These are phyloP conservation scores for Elongisporangium anandrum DNA, from an alignment of 352 stramenopile genomes.

Conservation along the genomic window DNA sequence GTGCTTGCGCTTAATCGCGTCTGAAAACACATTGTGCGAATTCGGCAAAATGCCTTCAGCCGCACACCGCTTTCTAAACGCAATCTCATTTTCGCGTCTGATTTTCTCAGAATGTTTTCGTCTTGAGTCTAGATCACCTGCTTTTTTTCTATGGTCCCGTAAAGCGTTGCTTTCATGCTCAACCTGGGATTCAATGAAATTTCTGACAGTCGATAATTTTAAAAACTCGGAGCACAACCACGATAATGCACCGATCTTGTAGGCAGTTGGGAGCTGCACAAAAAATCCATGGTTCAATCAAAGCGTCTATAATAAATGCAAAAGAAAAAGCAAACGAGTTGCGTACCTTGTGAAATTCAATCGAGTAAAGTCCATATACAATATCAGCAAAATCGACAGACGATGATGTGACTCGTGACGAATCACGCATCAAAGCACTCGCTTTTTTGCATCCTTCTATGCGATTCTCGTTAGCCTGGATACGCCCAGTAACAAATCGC, in stretches of 20 bases:
- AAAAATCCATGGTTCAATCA: too few relatives aligned
- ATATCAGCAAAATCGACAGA: conserved; percentile 50
- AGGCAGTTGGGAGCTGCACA: conserved; percentile 38
- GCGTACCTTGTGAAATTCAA: conserved; percentile 60
- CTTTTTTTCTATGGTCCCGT: conserved; percentile 43
- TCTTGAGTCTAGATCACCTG: conserved; percentile 45
- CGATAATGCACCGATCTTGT: conserved; percentile 58
- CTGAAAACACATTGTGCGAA: conserved; percentile 59
- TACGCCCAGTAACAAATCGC: conserved; percentile 55
- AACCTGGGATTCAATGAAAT: conserved; percentile 22
- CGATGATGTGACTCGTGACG: conserved; percentile 12
- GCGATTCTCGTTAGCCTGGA: conserved; percentile 50
- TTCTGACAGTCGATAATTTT: conserved; percentile 47
- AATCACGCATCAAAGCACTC: conserved; percentile 22
- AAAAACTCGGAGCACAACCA: conserved; percentile 71
- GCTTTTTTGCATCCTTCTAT: conserved; percentile 50
- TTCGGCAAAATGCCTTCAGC: conserved; percentile 62
- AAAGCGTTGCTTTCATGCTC: conserved; percentile 55
- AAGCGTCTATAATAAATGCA: too few relatives aligned
- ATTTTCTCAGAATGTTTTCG: conserved; percentile 46
- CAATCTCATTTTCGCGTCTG: conserved; percentile 50
- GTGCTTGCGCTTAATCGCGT: conserved; percentile 55
- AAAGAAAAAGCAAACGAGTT: too few relatives aligned
- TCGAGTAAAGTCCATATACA: conserved; percentile 63
- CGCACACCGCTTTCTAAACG: conserved; percentile 55